A percentile compares a stretch with the other conserved stretches of the same genome.
phyloP scores from a whole-genome alignment of 805 yeast genomes.

The Metschnikowia matae region DNA sequence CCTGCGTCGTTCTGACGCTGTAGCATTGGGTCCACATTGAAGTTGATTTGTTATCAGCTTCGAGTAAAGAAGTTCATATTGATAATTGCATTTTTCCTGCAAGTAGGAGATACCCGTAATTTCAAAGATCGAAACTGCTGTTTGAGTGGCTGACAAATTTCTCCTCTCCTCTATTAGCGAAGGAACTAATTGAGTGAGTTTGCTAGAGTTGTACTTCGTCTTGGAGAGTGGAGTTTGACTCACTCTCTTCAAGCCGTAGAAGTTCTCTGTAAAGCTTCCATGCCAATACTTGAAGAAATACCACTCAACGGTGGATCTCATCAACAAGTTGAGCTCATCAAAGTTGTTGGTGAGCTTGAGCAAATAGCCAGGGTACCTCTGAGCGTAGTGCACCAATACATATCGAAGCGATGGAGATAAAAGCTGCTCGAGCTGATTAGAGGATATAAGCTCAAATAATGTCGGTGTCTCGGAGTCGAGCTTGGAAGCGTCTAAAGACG shows the following conservation, averaged over 20 bases:
- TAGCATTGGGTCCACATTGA: slow-evolving; percentile 18
- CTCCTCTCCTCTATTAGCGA: slow-evolving; percentile 48
- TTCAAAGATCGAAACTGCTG: slow-evolving; percentile 51
- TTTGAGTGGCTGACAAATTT: slow-evolving; percentile 51
- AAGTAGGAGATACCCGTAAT: slow-evolving; percentile 66
- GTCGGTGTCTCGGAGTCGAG: slow-evolving; percentile 79
- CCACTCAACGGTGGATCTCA: slow-evolving; percentile 67
- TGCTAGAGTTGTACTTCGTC: slow-evolving; percentile 26
- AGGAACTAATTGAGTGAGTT: slow-evolving; percentile 35
- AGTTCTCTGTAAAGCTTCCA: slow-evolving; percentile 84
- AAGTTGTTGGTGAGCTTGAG: slow-evolving; percentile 60
- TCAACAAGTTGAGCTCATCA: slow-evolving; percentile 66
- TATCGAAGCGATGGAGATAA: slow-evolving; percentile 81
- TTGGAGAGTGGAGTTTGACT: slow-evolving; percentile 33
- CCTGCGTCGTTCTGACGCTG: slow-evolving; percentile 24
- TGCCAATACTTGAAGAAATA: slow-evolving; percentile 69
- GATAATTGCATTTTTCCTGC: slow-evolving; percentile 59
- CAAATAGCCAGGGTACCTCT: slow-evolving; percentile 66
- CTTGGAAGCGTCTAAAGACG: slow-evolving; percentile 72
- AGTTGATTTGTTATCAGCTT: slow-evolving; percentile 49
- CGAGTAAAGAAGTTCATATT: slow-evolving; percentile 62
- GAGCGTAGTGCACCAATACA: slow-evolving; percentile 75
- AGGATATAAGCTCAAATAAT: slow-evolving; percentile 79
- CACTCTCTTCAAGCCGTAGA: slow-evolving; percentile 80
- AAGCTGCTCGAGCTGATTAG: slow-evolving; percentile 70